Conservation (phyloP, 306 rosid species). For the Biancaea sappan region DNA sequence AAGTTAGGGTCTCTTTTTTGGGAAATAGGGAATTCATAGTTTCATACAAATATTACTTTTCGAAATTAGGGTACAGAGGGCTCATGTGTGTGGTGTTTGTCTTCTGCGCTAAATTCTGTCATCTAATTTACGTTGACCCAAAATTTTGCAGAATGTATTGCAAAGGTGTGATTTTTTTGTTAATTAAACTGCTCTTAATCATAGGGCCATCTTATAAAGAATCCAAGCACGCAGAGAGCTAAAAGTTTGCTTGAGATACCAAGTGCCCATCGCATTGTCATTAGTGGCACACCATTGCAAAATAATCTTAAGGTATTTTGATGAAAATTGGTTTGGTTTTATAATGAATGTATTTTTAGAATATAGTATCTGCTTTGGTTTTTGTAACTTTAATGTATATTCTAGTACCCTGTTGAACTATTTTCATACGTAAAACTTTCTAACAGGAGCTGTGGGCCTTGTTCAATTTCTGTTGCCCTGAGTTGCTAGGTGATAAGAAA, state of each 20-base stretch:
- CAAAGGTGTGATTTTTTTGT: background rate
- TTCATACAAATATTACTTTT: background rate
- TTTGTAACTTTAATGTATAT: constrained; percentile 16
- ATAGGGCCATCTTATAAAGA: constrained; percentile 94
- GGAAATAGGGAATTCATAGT: background rate
- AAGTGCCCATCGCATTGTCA: constrained; percentile 77
- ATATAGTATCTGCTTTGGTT: background rate
- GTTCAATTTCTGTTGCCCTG: constrained; percentile 91
- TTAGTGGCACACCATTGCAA: constrained; percentile 93
- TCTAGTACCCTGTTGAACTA: constrained; percentile 21
- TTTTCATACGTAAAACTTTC: constrained; percentile 31
- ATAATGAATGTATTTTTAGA: background rate
- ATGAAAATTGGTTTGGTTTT: background rate
- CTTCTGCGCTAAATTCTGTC: background rate
- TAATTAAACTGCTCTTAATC: constrained; percentile 32
- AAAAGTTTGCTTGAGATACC: constrained; percentile 94
- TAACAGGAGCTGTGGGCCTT: constrained; percentile 92
- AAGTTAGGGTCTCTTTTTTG: background rate
- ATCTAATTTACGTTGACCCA: background rate
- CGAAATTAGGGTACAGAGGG: background rate
- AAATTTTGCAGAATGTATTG: background rate
- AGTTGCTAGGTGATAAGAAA: constrained; percentile 78
- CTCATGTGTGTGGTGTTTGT: background rate
- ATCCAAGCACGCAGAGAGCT: constrained; percentile 96
- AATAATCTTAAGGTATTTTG: constrained; percentile 82